Conservation (phyloP, 2,329 filamentous ascomycete genomes). For the Talaromyces sp. region DNA sequence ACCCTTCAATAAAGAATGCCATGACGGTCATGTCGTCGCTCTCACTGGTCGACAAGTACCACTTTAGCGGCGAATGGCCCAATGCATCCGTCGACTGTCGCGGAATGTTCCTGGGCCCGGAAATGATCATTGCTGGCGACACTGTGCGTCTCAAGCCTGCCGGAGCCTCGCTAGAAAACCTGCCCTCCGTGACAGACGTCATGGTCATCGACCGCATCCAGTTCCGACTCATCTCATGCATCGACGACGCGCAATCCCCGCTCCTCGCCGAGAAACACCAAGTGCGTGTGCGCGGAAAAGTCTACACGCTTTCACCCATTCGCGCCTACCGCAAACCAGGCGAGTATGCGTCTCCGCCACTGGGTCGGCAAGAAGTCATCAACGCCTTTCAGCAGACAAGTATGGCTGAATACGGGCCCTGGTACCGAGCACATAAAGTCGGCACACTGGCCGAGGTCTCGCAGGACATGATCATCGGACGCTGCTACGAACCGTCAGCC, state of each 20-base stretch:
- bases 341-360: constrained; percentile 16
- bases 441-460: constrained; percentile 42
- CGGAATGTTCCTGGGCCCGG: constrained; percentile 53
- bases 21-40: constrained; percentile 50
- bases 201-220: constrained; percentile 51
- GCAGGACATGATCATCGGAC: constrained; percentile 49
- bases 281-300: constrained; percentile 46
- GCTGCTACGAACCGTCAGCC: constrained; percentile 49
- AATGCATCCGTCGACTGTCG: constrained; percentile 48
- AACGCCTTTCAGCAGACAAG: constrained; percentile 33
- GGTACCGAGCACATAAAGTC: constrained; percentile 47
- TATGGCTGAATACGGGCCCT: constrained; percentile 45
- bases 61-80: constrained; percentile 52
- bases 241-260: constrained; percentile 42
- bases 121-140: constrained; percentile 52
- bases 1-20: constrained; percentile 52
- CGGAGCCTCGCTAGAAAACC: constrained; percentile 14
- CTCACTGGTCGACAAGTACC: constrained; percentile 48
- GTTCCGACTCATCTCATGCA: constrained; percentile 45
- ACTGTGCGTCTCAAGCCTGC: constrained; percentile 46
- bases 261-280: constrained; percentile 42
- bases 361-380: constrained; percentile 29
- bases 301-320: constrained; percentile 37
- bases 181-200: constrained; percentile 43
- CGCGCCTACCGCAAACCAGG: constrained; percentile 19